Evolutionary conservation across 1,139 yeast genomes (phyloP).

Genomic region (Nakaseomyces glabratus): DNA sequence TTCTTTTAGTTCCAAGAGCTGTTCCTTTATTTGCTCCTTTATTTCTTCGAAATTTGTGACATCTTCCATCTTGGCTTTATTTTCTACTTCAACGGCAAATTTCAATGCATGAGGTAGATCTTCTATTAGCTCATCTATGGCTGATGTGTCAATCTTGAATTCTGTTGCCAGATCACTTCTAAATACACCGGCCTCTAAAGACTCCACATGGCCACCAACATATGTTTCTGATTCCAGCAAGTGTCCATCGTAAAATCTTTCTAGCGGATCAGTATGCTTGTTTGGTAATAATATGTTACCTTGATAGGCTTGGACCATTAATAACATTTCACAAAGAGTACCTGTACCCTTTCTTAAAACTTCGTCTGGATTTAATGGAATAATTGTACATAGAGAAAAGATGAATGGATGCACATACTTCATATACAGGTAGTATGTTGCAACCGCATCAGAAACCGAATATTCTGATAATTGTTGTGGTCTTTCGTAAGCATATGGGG

Average conservation of each 20-base stretch:
- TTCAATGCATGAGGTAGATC: constrained; percentile 70
- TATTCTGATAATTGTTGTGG: constrained; percentile 92
- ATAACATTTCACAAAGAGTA: constrained; percentile 93
- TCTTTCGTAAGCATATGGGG: constrained; percentile 89
- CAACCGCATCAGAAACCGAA: constrained; percentile 98
- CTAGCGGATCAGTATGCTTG: constrained; percentile 86
- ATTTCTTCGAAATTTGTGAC: constrained; percentile 75
- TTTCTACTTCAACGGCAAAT: constrained; percentile 82
- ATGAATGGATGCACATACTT: constrained; percentile 97
- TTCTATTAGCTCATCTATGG: constrained; percentile 65
- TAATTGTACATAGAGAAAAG: constrained; percentile 88
- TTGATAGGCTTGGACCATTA: constrained; percentile 93
- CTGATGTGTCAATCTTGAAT: constrained; percentile 72
- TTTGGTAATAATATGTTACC: constrained; percentile 75
- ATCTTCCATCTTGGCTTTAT: constrained; percentile 59
- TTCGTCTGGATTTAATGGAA: constrained; percentile 96
- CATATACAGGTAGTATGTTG: constrained; percentile 91
- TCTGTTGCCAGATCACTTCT: constrained; percentile 74
- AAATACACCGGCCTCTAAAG: constrained; percentile 95
- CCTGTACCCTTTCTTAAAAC: constrained; percentile 96
- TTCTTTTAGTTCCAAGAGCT: constrained; percentile 49
- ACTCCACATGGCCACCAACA: constrained; percentile 98
- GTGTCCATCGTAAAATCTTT: constrained; percentile 91
- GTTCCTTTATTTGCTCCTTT: constrained; percentile 44
- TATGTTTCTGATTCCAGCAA: constrained; percentile 90